These are phyloP conservation scores for Mucor mucedo DNA, from an alignment of 371 early-diverging fungal species.

Conservation along the genomic window DNA sequence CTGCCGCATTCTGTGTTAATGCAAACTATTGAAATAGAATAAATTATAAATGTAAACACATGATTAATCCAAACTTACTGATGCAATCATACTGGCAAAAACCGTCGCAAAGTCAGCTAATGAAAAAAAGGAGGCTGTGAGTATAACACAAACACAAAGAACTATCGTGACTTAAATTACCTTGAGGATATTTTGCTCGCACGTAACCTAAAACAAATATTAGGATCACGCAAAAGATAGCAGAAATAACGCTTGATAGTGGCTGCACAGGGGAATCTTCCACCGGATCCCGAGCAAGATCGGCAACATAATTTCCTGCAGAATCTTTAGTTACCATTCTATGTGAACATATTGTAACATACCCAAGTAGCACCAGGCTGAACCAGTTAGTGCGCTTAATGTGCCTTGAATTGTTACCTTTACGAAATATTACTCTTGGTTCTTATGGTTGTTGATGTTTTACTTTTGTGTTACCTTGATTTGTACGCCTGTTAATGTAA, in stretches of 20 bases:
- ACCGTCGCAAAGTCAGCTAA: conserved; percentile 41
- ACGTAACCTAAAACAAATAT: conserved; percentile 36
- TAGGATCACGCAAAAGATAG: conserved; percentile 34
- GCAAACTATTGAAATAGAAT: conserved; percentile 26
- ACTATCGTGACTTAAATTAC: conserved; percentile 15
- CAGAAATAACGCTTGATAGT: conserved; percentile 35
- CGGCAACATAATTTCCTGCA: conserved; percentile 30
- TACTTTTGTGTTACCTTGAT: background rate
- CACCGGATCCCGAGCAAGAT: conserved; percentile 37
- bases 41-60: background rate
- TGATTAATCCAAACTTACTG: conserved; percentile 22
- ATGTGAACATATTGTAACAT: background rate
- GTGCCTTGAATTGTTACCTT: conserved; percentile 20
- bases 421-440: background rate
- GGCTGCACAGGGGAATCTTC: conserved; percentile 36
- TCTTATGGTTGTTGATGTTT: background rate
- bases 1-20: conserved; percentile 30
- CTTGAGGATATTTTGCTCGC: conserved; percentile 36
- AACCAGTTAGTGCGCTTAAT: conserved; percentile 12
- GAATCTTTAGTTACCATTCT: background rate
- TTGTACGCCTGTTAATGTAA: conserved; percentile 11
- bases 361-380: conserved; percentile 25
- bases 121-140: background rate
- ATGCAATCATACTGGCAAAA: conserved; percentile 37
- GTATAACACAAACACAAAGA: background rate